These are phyloP conservation scores for Talaromyces rugulosus DNA, from an alignment of 2,329 filamentous ascomycete genomes.

Conservation along the genomic window DNA sequence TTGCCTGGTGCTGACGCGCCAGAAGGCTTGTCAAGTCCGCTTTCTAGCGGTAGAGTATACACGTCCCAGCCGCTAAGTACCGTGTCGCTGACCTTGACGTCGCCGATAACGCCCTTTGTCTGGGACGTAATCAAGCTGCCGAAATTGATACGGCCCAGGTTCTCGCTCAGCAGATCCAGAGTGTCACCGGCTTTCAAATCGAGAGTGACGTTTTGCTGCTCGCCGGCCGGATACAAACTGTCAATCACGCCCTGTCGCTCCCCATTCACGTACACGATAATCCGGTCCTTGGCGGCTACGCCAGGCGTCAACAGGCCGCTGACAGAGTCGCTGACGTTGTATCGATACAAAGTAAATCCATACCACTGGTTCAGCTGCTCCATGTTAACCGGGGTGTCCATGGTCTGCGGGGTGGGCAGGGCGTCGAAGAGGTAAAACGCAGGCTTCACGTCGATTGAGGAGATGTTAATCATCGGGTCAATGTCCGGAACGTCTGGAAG, in stretches of 20 bases:
- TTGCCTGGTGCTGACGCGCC: background rate
- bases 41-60: conserved; percentile 35
- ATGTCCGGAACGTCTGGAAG: conserved; percentile 1
- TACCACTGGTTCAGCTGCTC: conserved; percentile 44
- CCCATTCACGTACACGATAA: conserved; percentile 48
- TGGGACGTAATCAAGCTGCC: conserved; percentile 34
- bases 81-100: conserved; percentile 38
- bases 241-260: conserved; percentile 44
- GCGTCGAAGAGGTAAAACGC: conserved; percentile 3
- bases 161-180: conserved; percentile 46
- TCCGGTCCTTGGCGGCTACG: conserved; percentile 43
- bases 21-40: conserved; percentile 15
- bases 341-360: conserved; percentile 44
- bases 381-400: conserved; percentile 39
- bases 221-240: conserved; percentile 34
- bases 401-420: conserved; percentile 16
- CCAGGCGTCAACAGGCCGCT: conserved; percentile 39
- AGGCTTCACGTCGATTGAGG: conserved; percentile 2
- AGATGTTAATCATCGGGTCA: conserved; percentile 2
- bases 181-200: conserved; percentile 36
- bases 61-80: conserved; percentile 38
- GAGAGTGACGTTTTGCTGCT: conserved; percentile 36
- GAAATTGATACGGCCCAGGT: conserved; percentile 42
- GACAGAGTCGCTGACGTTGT: conserved; percentile 20
- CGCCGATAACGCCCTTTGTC: conserved; percentile 42